Base-by-base conservation (phyloP, 495 filamentous ascomycete species). In the Penicillium nucicola region DNA sequence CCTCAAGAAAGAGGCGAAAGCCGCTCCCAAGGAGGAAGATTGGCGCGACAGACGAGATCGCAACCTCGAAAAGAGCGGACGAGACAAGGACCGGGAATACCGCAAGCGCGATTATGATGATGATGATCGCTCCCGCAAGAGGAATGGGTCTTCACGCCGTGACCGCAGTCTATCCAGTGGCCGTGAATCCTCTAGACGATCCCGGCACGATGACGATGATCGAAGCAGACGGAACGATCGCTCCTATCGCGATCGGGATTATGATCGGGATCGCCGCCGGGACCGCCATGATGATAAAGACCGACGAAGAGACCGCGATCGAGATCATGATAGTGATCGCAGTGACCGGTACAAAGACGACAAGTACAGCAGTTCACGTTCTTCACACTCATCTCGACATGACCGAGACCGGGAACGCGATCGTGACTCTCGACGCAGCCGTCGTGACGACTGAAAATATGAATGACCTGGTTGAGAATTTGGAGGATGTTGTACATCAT, bases 11-110 rank as follows among this genome's bases (percentile, higher is more conserved):
- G 68, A 70, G 39, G 59, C 60, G 0, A 70, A 71, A 45, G 61
- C 70, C 17, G 61, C 61, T 28, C 49, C 49, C 7, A 70, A 71
- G 13, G 58, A 75, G 35, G 70, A 71, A 33, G 68, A 75, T 39
- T 79, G 76, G 74, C 71, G 69, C 37, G 71, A 77, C 30, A 62
- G 75, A 57, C 66, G 70, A 40, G 75, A 81, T 48, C 71, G 67
- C 42, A 78, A 78, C 42, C 59, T 78, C 28, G 76, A 74, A 41
- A 78, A 68, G 59, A 75, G 67, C 42, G 74, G 77, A 14, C 69
- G 75, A 32, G 68, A 72, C 54, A 62, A 56, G 42, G 64, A 69
- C 19, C 54, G 57, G 3, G 62, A 57, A 28, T 63, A 63, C 37
- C 59, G 62, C 31, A 58, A 57, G 33, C 60, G 65, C 2, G 62